These are phyloP conservation scores for Eremothecium cymbalariae DNA, from an alignment of 1,139 yeast genomes.

Conservation along the genomic window DNA sequence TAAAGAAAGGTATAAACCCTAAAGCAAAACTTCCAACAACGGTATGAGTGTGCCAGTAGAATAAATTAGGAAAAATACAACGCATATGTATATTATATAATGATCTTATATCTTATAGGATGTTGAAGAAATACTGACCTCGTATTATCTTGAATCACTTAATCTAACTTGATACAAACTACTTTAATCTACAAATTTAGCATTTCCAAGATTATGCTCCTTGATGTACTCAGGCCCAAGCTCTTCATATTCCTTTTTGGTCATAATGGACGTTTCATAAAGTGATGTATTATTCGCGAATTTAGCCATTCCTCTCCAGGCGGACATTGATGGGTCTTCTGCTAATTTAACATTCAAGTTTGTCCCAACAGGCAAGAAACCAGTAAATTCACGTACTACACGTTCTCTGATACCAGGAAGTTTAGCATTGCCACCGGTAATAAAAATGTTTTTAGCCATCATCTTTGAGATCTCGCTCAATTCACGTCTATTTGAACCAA, in stretches of 20 bases:
- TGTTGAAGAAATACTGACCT: background rate
- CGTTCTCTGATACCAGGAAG: constrained; percentile 63
- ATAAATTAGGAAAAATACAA: constrained; percentile 1
- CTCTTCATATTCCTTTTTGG: constrained; percentile 73
- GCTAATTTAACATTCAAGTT: constrained; percentile 59
- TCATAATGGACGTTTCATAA: constrained; percentile 44
- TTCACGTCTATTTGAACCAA: constrained; percentile 46
- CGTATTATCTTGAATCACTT: background rate
- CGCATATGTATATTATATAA: constrained; percentile 6
- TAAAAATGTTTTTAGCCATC: constrained; percentile 54
- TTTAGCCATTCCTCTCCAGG: constrained; percentile 92
- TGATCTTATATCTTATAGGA: constrained; percentile 4
- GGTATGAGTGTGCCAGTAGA: background rate
- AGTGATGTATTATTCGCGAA: constrained; percentile 51
- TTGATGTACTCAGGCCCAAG: constrained; percentile 83
- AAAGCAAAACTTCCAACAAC: constrained; percentile 32
- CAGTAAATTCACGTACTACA: constrained; percentile 54
- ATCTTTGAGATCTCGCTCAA: constrained; percentile 25
- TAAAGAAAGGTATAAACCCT: constrained; percentile 78
- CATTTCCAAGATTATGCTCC: constrained; percentile 76
- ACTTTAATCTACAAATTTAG: constrained; percentile 20
- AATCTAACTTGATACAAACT: background rate
- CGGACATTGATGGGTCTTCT: constrained; percentile 59
- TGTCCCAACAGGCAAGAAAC: constrained; percentile 63
- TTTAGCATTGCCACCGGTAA: constrained; percentile 79